Evolutionary conservation across 257 asterid species (phyloP).

Genomic region (Forsythia viridissima): DNA sequence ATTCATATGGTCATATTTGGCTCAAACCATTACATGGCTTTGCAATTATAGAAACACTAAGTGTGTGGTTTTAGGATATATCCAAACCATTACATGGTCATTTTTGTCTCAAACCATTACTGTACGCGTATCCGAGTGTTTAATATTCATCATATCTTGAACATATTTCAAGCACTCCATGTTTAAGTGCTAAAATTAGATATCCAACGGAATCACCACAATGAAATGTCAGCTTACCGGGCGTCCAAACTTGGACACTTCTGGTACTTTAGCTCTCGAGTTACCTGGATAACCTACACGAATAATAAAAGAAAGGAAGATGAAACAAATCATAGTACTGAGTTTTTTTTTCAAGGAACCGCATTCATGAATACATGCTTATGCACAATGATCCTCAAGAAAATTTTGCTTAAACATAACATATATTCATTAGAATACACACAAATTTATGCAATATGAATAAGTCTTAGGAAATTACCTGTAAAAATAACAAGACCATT

Average conservation of each 20-base stretch:
- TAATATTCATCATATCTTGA: background rate
- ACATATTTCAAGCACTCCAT: too few species aligned
- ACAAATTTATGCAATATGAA: background rate
- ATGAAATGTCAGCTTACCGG: constrained; percentile 52
- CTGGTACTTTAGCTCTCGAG: constrained; percentile 60
- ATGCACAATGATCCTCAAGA: too few species aligned
- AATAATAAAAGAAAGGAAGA: background rate
- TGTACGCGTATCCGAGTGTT: background rate
- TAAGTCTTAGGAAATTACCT: constrained; percentile 37
- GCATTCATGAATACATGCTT: too few species aligned
- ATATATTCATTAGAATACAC: background rate
- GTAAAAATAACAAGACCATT: constrained; percentile 75
- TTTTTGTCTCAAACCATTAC: too few species aligned
- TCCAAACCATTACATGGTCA: too few species aligned
- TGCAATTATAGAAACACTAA: background rate
- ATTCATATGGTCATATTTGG: background rate
- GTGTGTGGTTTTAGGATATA: background rate
- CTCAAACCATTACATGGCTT: background rate
- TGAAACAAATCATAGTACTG: too few species aligned
- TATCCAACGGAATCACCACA: background rate
- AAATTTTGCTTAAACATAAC: too few species aligned
- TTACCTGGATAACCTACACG: constrained; percentile 67
- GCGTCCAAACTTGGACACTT: constrained; percentile 79
- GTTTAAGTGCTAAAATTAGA: background rate
- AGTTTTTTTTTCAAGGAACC: background rate